These are phyloP conservation scores for Chaetomidium leptoderma DNA, from an alignment of 495 filamentous ascomycete genomes.

Conservation along the genomic window DNA sequence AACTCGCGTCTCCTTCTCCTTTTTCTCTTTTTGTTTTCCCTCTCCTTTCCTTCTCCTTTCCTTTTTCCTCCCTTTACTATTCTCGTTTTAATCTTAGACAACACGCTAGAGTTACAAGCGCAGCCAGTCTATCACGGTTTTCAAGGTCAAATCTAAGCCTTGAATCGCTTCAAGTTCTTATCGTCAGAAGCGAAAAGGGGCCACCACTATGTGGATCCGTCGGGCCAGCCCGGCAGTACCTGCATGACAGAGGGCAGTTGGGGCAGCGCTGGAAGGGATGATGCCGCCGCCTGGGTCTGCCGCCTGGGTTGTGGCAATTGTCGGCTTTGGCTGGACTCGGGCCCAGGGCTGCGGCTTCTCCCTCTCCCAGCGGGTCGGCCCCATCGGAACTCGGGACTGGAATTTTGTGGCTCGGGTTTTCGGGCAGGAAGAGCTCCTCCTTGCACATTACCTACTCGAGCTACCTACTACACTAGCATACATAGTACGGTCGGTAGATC, in stretches of 20 bases:
- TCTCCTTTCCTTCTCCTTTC: no score
- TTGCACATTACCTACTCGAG: neutral
- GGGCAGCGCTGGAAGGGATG: neutral
- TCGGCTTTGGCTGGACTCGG: slow-evolving; percentile 22
- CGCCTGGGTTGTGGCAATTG: slow-evolving; percentile 14
- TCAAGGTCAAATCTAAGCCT: no score
- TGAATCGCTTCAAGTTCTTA: neutral
- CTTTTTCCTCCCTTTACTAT: no score
- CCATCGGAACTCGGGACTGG: slow-evolving; percentile 9
- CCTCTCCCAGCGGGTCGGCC: slow-evolving; percentile 3
- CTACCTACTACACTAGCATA: neutral
- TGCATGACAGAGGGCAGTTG: slow-evolving; percentile 1
- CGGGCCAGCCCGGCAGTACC: slow-evolving; percentile 15
- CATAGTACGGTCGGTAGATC: no score
- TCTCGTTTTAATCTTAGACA: no score
- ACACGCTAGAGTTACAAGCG: no score
- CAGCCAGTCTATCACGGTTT: no score
- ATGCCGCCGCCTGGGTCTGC: slow-evolving; percentile 5
- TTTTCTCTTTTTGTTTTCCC: no score
- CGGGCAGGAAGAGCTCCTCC: neutral
- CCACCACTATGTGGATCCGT: neutral
- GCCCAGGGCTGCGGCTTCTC: neutral
- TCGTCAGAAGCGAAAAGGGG: no score
- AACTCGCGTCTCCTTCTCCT: no score
- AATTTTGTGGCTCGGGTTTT: neutral